phyloP scores from a whole-genome alignment of 2,329 filamentous ascomycete genomes.

The Coniochaeta hoffmannii region DNA sequence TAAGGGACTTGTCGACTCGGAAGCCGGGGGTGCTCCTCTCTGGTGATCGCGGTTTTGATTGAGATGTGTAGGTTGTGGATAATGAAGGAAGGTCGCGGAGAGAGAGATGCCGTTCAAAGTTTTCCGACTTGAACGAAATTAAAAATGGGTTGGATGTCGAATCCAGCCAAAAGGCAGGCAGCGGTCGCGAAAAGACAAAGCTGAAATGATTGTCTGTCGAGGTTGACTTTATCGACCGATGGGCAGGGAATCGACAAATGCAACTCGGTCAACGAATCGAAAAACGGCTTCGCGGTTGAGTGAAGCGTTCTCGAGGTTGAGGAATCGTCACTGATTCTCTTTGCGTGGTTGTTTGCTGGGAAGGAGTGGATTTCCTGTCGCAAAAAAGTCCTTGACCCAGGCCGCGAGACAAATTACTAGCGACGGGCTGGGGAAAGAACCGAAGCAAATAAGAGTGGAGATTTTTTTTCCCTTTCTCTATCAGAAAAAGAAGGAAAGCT shows the following conservation, averaged over 20 bases:
- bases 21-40: constrained; percentile 18
- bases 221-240: not conserved
- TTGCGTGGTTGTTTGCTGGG: not conserved
- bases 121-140: constrained; percentile 6
- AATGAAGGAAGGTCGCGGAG: not conserved
- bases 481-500: not conserved
- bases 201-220: not conserved
- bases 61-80: constrained; percentile 7
- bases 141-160: constrained; percentile 13
- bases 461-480: not conserved
- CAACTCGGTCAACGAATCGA: not conserved
- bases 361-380: constrained; percentile 9
- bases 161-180: constrained; percentile 25
- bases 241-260: not conserved
- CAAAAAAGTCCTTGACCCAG: constrained; percentile 6
- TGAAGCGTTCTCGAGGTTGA: not conserved
- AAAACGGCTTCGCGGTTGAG: not conserved
- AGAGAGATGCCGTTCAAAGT: not conserved
- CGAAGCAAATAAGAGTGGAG: constrained; percentile 2
- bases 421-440: constrained; percentile 1
- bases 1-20: constrained; percentile 33
- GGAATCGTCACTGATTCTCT: not conserved
- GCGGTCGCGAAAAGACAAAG: constrained; percentile 6
- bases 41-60: constrained; percentile 10
- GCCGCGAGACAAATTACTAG: constrained; percentile 2